These are phyloP conservation scores for Oryza rufipogon DNA, from an alignment of 176 grass and related monocot species.

Conservation along the genomic window DNA sequence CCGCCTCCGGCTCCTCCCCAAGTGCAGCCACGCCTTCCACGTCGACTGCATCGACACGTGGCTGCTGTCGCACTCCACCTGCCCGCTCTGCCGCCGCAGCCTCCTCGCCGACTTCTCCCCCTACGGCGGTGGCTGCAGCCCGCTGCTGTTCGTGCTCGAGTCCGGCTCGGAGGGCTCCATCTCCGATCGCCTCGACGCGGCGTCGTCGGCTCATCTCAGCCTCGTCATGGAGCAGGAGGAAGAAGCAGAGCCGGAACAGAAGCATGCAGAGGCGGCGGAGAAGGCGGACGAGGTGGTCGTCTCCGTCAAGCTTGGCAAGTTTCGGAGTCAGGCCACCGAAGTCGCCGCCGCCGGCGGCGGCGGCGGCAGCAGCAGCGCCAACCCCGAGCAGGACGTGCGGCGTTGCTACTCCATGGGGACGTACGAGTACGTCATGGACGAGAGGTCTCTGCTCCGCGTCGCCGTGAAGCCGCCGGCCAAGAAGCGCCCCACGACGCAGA, in stretches of 20 bases:
- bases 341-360: background rate
- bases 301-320: constrained; percentile 85
- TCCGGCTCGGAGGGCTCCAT: constrained; percentile 68
- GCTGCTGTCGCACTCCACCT: constrained; percentile 63
- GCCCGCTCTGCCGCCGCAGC: constrained; percentile 66
- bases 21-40: constrained; percentile 70
- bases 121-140: constrained; percentile 58
- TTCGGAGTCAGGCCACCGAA: constrained; percentile 53
- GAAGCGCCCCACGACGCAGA: constrained; percentile 33
- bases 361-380: constrained; percentile 8
- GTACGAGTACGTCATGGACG: constrained; percentile 96
- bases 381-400: constrained; percentile 59
- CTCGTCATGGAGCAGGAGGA: constrained; percentile 48
- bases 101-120: constrained; percentile 53
- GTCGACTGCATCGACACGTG: constrained; percentile 75
- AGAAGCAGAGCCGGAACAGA: constrained; percentile 19
- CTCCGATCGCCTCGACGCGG: constrained; percentile 56
- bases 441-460: constrained; percentile 54
- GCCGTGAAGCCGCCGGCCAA: constrained; percentile 77
- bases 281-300: constrained; percentile 65
- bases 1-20: constrained; percentile 53
- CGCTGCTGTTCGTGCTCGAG: constrained; percentile 70
- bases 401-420: constrained; percentile 93
- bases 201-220: constrained; percentile 39
- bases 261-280: constrained; percentile 33